Evolutionary conservation across 2,329 filamentous ascomycete species (phyloP).

Genomic region (Penicillium oxalicum): DNA sequence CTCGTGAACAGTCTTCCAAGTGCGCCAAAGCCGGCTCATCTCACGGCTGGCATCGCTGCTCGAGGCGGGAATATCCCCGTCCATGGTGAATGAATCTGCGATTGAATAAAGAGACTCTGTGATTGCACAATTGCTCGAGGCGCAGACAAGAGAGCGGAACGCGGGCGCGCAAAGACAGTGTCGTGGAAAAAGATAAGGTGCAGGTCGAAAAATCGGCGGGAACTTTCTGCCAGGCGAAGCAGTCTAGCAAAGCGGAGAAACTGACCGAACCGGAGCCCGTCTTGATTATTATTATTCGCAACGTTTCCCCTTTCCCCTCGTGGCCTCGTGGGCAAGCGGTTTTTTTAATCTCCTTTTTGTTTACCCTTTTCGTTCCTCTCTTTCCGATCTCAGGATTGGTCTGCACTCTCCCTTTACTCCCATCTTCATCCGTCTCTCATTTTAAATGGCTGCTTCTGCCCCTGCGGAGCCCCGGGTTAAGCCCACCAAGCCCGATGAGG

Average conservation of each 20-base stretch:
- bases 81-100: constrained; percentile 25
- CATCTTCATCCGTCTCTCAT: constrained; percentile 6
- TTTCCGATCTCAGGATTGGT: constrained; percentile 5
- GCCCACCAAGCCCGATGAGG: constrained; percentile 83
- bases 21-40: constrained; percentile 75
- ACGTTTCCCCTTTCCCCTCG: constrained; percentile 19
- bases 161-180: constrained; percentile 3
- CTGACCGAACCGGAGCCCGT: constrained; percentile 17
- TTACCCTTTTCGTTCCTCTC: constrained; percentile 7
- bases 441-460: constrained; percentile 35
- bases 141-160: constrained; percentile 1
- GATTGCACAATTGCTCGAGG: no score
- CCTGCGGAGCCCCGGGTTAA: constrained; percentile 45
- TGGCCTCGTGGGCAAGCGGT: constrained; percentile 12
- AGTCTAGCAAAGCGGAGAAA: constrained; percentile 23
- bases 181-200: constrained; percentile 13
- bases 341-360: constrained; percentile 7
- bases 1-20: constrained; percentile 87
- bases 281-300: constrained; percentile 20
- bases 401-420: constrained; percentile 11
- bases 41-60: constrained; percentile 35
- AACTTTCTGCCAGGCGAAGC: constrained; percentile 23
- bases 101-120: neutral
- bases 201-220: constrained; percentile 22
- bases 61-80: constrained; percentile 30